These are phyloP conservation scores for Favolaschia claudopus DNA, from an alignment of 768 basidiomycete species.

Conservation along the genomic window DNA sequence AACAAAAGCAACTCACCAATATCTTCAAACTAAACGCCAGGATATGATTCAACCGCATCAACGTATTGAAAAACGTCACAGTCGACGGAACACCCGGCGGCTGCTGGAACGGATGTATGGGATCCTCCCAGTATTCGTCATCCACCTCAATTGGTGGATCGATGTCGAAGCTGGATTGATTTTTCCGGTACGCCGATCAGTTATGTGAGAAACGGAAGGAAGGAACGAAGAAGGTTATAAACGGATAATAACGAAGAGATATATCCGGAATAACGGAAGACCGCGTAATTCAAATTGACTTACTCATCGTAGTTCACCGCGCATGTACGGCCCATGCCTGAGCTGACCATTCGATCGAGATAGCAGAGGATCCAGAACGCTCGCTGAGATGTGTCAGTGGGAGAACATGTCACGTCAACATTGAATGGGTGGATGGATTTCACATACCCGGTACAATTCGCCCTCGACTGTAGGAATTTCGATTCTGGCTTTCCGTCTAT, in stretches of 20 bases:
- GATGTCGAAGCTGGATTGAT: conserved; percentile 57
- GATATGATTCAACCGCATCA: conserved; percentile 57
- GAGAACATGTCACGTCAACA: too few relatives aligned
- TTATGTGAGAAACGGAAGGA: too few relatives aligned
- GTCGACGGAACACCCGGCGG: conserved; percentile 56
- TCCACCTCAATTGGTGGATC: conserved; percentile 72
- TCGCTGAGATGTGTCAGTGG: too few relatives aligned
- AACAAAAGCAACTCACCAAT: conserved; percentile 45
- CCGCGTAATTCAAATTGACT: too few relatives aligned
- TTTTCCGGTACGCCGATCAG: too few relatives aligned
- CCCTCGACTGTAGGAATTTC: conserved; percentile 56
- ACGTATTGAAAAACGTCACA: conserved; percentile 52
- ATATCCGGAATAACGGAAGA: too few relatives aligned
- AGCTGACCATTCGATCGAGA: conserved; percentile 32
- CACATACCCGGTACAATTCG: conserved; percentile 81
- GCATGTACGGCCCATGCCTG: conserved; percentile 61
- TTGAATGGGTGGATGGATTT: too few relatives aligned
- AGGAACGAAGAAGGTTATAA: not conserved
- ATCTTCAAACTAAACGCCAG: conserved; percentile 58
- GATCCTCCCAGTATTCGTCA: conserved; percentile 71
- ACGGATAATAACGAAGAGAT: not conserved
- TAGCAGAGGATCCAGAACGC: conserved; percentile 51
- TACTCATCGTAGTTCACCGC: conserved; percentile 66
- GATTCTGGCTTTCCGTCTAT: conserved; percentile 35
- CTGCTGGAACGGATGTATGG: conserved; percentile 56